phyloP scores from a whole-genome alignment of 1,139 yeast species.

The Candida smagusa region DNA sequence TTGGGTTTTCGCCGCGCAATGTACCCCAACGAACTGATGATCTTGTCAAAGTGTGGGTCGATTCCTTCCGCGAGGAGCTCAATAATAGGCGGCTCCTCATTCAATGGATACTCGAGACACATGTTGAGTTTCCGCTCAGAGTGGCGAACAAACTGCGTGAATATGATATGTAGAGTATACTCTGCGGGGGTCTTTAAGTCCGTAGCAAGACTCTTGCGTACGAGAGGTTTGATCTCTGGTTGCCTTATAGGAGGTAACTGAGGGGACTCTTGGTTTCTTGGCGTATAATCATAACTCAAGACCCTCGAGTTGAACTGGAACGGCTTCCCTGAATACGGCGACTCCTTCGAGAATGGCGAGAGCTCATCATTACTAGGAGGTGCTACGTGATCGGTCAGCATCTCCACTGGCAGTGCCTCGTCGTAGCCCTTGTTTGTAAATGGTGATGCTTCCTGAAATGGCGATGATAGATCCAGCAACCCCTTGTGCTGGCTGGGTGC shows the following conservation, averaged over 20 bases:
- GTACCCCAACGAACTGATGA: constrained; percentile 81
- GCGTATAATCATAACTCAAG: constrained; percentile 7
- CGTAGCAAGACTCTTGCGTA: constrained; percentile 15
- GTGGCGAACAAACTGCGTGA: constrained; percentile 91
- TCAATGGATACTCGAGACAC: constrained; percentile 67
- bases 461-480: too few species aligned
- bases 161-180: constrained; percentile 88
- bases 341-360: too few species aligned
- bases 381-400: too few species aligned
- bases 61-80: constrained; percentile 83
- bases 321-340: constrained; percentile 1
- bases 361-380: too few species aligned
- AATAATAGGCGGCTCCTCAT: constrained; percentile 76
- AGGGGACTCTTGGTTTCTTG: constrained; percentile 20
- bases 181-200: constrained; percentile 76
- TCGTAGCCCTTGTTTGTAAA: too few species aligned
- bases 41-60: constrained; percentile 82
- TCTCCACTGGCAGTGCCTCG: too few species aligned
- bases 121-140: constrained; percentile 82
- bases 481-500: too few species aligned
- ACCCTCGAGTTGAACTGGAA: constrained; percentile 4
- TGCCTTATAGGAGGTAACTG: constrained; percentile 32
- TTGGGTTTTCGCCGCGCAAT: constrained; percentile 88
- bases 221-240: constrained; percentile 34
- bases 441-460: too few species aligned